phyloP scores from a whole-genome alignment of 257 asterid genomes.

The Solanum gandarillasii region DNA sequence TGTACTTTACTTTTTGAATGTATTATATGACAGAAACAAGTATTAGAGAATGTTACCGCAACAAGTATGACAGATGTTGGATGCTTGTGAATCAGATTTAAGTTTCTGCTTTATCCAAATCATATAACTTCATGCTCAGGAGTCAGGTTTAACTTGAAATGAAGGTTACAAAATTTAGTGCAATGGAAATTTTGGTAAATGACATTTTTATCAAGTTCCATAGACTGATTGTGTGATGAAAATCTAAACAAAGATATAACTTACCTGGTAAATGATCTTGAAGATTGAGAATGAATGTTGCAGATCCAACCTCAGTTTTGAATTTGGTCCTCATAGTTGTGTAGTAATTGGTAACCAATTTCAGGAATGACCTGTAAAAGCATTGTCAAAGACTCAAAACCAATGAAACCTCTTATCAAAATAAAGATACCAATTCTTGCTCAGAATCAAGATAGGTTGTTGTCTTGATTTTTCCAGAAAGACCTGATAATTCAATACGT shows the following conservation, averaged over 20 bases:
- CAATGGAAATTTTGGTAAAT: background rate
- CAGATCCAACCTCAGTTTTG: conserved; percentile 92
- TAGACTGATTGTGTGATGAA: background rate
- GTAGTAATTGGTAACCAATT: no score
- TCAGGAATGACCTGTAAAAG: conserved; percentile 11
- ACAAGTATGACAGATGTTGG: conserved; percentile 52
- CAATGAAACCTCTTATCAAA: background rate
- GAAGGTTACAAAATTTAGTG: background rate
- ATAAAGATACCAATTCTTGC: background rate
- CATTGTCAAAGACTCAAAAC: background rate
- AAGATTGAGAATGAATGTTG: conserved; percentile 47
- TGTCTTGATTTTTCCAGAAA: background rate
- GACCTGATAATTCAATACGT: background rate
- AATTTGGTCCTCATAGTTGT: conserved; percentile 23
- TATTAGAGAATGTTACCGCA: conserved; percentile 32
- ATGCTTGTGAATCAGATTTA: conserved; percentile 60
- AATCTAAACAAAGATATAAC: background rate
- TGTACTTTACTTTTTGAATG: background rate
- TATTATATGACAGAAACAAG: background rate
- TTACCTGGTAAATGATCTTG: conserved; percentile 68
- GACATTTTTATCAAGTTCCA: background rate
- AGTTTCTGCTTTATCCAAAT: conserved; percentile 38
- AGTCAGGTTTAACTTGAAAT: background rate
- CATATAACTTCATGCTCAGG: background rate
- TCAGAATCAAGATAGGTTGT: background rate